Base-by-base conservation (phyloP, 1,284 basidiomycete species). In the Ustilago tritici region DNA sequence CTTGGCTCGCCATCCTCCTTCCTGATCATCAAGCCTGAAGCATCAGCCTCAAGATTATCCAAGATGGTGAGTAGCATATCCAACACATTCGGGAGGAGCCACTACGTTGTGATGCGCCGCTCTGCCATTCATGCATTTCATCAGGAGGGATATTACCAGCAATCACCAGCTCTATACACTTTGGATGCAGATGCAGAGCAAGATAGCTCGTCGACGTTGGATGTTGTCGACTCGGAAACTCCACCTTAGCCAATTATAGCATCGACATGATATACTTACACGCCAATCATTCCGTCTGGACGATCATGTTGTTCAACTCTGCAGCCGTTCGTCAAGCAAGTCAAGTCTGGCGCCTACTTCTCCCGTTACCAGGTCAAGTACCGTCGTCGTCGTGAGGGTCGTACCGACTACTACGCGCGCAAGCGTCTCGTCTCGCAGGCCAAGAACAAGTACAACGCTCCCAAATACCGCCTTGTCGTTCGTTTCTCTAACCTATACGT, bases 401-500 rank as follows among this genome's bases (percentile, higher is more conserved):
- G 95, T 90, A 99, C 97, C 82, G 97, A 99, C 88, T 99, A 98
- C 91, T 97, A 98, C 87, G 96, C 96, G 70, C 93, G 96, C 84
- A 96, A 97, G 90, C 92, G 95, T 84, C 91, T 99, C 66, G 91
- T 98, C 80, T 92, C 93, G 69, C 97, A 99, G 91, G 95, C 96
- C 80, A 99, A 99, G 91, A 99, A 98, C 92, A 99, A 99, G 90
- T 99, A 98, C 65, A 96, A 97, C 85, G 94, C 95, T 43, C 95
- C 95, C 77, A 98, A 98, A 90, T 98, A 98, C 90, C 93, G 95
- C 76, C 92, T 98, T 56, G 97, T 98, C 73, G 97, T 99, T 85
- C 95, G 97, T 84, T 95, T 98, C 82, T 84, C 82, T 57, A 85
- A 85, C 84, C 73, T 76, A 43, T 85, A 79, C 71, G 78, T 85